Percentiles rank a stretch among this genome's conserved stretches.
Conservation (phyloP, 2,329 filamentous ascomycete species). For the Rhexocercosporidium sp. region DNA sequence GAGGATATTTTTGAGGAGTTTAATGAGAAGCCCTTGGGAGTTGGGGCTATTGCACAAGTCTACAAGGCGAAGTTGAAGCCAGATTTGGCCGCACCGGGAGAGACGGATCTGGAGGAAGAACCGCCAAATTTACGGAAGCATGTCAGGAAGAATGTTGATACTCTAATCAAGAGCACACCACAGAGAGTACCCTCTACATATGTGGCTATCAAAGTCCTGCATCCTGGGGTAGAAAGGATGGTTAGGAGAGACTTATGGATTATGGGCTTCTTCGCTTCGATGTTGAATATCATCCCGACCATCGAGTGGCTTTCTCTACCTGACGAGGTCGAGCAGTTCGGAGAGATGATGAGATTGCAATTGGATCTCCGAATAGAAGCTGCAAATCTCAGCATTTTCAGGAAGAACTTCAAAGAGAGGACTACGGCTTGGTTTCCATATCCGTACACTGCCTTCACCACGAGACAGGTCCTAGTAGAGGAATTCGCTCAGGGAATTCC, state of each 20-base stretch:
- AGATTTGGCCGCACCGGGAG: constrained; percentile 69
- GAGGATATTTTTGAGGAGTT: constrained; percentile 97
- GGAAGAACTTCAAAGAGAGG: constrained; percentile 86
- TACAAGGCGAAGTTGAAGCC: constrained; percentile 93
- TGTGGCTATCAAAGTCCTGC: constrained; percentile 94
- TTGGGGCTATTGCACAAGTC: constrained; percentile 96
- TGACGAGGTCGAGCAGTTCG: constrained; percentile 92
- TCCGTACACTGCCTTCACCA: constrained; percentile 90
- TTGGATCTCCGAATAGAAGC: constrained; percentile 94
- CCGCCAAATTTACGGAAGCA: constrained; percentile 67
- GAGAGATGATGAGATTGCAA: constrained; percentile 98
- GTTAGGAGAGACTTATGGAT: constrained; percentile 92
- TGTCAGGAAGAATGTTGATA: constrained; percentile 82
- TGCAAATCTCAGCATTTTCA: constrained; percentile 86
- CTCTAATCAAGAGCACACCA: constrained; percentile 84
- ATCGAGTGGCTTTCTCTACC: constrained; percentile 98
- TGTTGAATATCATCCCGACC: constrained; percentile 86
- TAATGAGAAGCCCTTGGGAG: constrained; percentile 84
- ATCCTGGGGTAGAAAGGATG: constrained; percentile 86
- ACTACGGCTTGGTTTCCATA: constrained; percentile 97
- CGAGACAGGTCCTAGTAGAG: constrained; percentile 88
- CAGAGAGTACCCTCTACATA: constrained; percentile 87
- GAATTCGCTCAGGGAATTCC: constrained; percentile 97
- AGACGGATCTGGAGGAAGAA: constrained; percentile 58
- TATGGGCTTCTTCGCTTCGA: constrained; percentile 87